A percentile compares a stretch with the other conserved stretches of the same genome.
Evolutionary conservation across 176 grass and related monocot species (phyloP).

Genomic region (Zoysia japonica): DNA sequence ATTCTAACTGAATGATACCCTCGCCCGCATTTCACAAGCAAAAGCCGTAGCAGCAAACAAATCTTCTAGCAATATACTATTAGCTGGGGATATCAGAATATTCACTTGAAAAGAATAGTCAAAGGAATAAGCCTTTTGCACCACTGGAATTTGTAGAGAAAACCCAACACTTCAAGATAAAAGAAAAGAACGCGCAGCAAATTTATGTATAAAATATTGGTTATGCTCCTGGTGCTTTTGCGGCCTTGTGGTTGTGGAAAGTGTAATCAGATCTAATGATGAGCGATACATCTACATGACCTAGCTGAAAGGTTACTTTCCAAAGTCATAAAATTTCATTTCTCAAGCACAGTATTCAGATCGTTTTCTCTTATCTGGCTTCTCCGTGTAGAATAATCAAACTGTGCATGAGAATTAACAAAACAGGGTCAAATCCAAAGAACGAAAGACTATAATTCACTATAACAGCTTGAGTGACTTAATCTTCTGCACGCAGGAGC

Average conservation of each 20-base stretch:
- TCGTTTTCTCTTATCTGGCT: neutral
- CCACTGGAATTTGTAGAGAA: neutral
- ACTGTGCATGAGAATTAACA: neutral
- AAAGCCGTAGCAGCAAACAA: neutral
- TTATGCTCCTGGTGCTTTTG: neutral
- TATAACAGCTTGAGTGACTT: neutral
- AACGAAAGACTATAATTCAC: neutral
- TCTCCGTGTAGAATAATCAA: neutral
- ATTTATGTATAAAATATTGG: neutral
- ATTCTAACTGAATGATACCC: neutral
- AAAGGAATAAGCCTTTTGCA: neutral
- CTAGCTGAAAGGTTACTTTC: neutral
- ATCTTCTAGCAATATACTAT: neutral
- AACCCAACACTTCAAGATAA: neutral
- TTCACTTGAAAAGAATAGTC: neutral
- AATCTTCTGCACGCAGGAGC: neutral
- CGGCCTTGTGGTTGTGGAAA: neutral
- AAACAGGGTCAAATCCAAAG: neutral
- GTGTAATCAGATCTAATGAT: neutral
- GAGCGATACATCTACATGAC: neutral
- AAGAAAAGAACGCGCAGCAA: neutral
- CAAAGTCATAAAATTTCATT: neutral
- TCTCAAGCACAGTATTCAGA: neutral
- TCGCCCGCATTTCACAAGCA: neutral
- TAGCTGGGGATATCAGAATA: conserved; percentile 5